A percentile compares a stretch with the other conserved stretches of the same genome.
Conservation (phyloP, 306 rosid species). For the Mucuna pruriens region DNA sequence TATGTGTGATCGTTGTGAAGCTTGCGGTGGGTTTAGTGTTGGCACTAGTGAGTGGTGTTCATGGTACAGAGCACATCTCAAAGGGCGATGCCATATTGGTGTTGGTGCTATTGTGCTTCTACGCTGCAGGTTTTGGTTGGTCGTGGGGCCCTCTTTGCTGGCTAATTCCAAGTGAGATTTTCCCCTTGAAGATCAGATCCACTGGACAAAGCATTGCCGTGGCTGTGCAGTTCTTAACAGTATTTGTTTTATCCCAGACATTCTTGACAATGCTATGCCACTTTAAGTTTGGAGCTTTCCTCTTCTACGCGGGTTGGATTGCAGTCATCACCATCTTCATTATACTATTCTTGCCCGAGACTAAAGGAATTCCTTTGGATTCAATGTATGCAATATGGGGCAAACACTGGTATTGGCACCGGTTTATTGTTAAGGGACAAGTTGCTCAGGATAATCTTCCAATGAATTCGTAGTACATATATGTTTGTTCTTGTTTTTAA, state of each 20-base stretch:
- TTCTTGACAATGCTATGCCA: conserved; percentile 73
- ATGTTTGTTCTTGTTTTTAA: background rate
- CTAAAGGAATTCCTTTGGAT: conserved; percentile 70
- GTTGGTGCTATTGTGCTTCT: conserved; percentile 56
- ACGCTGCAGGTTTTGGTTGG: conserved; percentile 74
- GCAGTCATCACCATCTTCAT: conserved; percentile 58
- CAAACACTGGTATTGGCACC: conserved; percentile 72
- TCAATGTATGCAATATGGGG: conserved; percentile 55
- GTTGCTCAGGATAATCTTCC: background rate
- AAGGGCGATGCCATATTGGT: conserved; percentile 51
- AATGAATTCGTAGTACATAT: background rate
- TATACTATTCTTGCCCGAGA: conserved; percentile 65
- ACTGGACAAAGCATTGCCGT: conserved; percentile 65
- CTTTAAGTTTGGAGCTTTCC: conserved; percentile 67
- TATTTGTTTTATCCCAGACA: conserved; percentile 64
- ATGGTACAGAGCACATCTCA: conserved; percentile 47
- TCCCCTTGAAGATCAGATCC: conserved; percentile 60
- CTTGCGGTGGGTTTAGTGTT: conserved; percentile 53
- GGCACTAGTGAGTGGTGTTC: conserved; percentile 46
- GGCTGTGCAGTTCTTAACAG: conserved; percentile 53
- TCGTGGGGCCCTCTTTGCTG: conserved; percentile 80
- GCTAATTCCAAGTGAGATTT: conserved; percentile 79
- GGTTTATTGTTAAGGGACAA: conserved; percentile 39
- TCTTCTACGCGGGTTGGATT: conserved; percentile 70
- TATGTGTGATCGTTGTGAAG: conserved; percentile 33